phyloP scores from a whole-genome alignment of 176 grass and related monocot genomes.

The Lolium rigidum region DNA sequence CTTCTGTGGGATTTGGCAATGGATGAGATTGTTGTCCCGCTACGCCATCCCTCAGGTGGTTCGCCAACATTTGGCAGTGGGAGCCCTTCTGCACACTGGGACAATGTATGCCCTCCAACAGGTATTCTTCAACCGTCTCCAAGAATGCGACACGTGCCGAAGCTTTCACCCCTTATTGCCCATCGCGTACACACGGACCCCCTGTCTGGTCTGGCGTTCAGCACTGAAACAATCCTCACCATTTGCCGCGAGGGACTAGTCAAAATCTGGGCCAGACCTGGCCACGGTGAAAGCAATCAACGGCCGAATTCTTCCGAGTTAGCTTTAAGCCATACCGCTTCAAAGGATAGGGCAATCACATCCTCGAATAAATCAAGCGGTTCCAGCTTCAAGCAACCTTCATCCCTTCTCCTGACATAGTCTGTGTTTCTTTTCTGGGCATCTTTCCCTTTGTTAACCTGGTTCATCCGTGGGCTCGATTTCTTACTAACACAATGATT shows the following conservation, averaged over 20 bases:
- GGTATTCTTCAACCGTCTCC: conserved; percentile 84
- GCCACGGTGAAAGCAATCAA: conserved; percentile 50
- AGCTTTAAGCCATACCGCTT: conserved; percentile 36
- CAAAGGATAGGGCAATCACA: conserved; percentile 58
- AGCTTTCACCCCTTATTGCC: conserved; percentile 85
- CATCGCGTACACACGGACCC: conserved; percentile 78
- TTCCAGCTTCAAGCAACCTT: conserved; percentile 73
- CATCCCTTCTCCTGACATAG: conserved; percentile 44
- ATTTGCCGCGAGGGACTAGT: conserved; percentile 83
- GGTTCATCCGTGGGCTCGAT: conserved; percentile 27
- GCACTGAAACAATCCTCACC: conserved; percentile 75
- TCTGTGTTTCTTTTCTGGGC: no score
- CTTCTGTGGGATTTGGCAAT: conserved; percentile 86
- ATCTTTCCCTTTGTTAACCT: background rate
- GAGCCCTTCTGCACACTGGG: conserved; percentile 84
- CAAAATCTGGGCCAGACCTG: conserved; percentile 83
- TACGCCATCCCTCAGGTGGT: conserved; percentile 68
- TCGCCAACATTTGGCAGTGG: conserved; percentile 82
- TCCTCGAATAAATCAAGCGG: conserved; percentile 54
- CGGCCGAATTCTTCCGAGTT: conserved; percentile 66
- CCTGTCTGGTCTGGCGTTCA: conserved; percentile 81
- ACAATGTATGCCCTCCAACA: conserved; percentile 64
- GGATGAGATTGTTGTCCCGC: conserved; percentile 94
- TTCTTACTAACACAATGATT: conserved; percentile 50
- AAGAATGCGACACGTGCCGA: conserved; percentile 81